phyloP scores from a whole-genome alignment of 2,329 filamentous ascomycete genomes.

The Ophiostoma sp. region DNA sequence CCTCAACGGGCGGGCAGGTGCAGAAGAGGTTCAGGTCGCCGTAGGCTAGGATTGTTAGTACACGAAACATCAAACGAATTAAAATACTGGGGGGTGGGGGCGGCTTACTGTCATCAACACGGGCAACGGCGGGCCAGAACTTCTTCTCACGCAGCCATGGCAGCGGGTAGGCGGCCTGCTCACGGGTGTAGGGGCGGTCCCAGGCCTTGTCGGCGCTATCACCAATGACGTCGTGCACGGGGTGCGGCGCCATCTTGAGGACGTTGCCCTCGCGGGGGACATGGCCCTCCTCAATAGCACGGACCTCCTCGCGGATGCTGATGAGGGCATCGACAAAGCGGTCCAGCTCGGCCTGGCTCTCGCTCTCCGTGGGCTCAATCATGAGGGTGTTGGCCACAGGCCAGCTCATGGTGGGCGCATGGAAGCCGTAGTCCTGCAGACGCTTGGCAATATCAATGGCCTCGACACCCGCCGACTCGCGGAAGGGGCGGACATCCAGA shows the following conservation, averaged over 20 bases:
- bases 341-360: slow-evolving; percentile 89
- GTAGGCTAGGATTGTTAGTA: slow-evolving; percentile 60
- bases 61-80: neutral
- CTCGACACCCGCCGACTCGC: slow-evolving; percentile 78
- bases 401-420: slow-evolving; percentile 96
- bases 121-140: slow-evolving; percentile 88
- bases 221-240: slow-evolving; percentile 73
- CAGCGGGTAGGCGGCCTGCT: slow-evolving; percentile 84
- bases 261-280: slow-evolving; percentile 76
- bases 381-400: slow-evolving; percentile 93
- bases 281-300: slow-evolving; percentile 75
- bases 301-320: slow-evolving; percentile 81
- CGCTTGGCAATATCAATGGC: slow-evolving; percentile 96
- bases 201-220: slow-evolving; percentile 57
- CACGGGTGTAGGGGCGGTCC: slow-evolving; percentile 77
- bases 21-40: slow-evolving; percentile 94
- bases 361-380: slow-evolving; percentile 96
- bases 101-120: slow-evolving; percentile 81
- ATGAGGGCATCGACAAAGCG: slow-evolving; percentile 90
- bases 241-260: slow-evolving; percentile 86
- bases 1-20: slow-evolving; percentile 83
- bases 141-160: slow-evolving; percentile 88
- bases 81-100: neutral
- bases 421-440: slow-evolving; percentile 95
- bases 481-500: slow-evolving; percentile 82